Evolutionary conservation across 768 basidiomycete genomes (phyloP).

Genomic region (Phaeotremella fagi): DNA sequence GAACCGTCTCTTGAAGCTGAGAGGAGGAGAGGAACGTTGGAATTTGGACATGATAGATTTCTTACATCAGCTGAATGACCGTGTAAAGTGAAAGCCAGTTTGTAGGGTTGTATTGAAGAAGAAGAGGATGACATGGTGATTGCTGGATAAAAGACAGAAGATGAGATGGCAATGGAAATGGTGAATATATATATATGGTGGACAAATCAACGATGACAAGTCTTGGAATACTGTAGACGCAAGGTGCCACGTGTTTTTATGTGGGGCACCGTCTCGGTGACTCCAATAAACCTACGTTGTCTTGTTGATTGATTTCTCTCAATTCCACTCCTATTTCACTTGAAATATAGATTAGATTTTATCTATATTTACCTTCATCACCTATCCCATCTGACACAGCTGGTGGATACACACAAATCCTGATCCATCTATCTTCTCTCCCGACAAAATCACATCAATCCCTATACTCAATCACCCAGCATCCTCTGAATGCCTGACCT

Average conservation of each 20-base stretch:
- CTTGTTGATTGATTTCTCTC: background rate
- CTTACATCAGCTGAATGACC: slow-evolving; percentile 76
- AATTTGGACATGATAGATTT: slow-evolving; percentile 67
- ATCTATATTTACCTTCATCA: background rate
- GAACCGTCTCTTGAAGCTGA: slow-evolving; percentile 90
- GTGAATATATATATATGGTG: too few species aligned
- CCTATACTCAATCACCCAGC: background rate
- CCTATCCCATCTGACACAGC: background rate
- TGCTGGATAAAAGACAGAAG: too few species aligned
- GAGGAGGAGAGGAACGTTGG: slow-evolving; percentile 62
- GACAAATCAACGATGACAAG: too few species aligned
- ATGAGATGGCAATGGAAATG: too few species aligned
- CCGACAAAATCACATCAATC: too few species aligned
- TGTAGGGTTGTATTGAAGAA: slow-evolving; percentile 24
- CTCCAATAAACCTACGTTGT: too few species aligned
- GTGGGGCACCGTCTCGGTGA: too few species aligned
- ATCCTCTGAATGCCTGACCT: slow-evolving; percentile 30
- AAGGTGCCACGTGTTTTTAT: too few species aligned
- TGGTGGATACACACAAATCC: background rate
- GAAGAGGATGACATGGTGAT: too few species aligned
- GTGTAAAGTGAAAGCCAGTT: slow-evolving; percentile 66
- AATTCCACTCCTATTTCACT: background rate
- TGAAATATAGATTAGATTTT: too few species aligned
- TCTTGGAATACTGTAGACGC: too few species aligned
- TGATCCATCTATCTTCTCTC: background rate